Evolutionary conservation across 768 basidiomycete species (phyloP), one percentile per base, ranked within the genome.

Genomic region (Tricholoma flavovirens): DNA sequence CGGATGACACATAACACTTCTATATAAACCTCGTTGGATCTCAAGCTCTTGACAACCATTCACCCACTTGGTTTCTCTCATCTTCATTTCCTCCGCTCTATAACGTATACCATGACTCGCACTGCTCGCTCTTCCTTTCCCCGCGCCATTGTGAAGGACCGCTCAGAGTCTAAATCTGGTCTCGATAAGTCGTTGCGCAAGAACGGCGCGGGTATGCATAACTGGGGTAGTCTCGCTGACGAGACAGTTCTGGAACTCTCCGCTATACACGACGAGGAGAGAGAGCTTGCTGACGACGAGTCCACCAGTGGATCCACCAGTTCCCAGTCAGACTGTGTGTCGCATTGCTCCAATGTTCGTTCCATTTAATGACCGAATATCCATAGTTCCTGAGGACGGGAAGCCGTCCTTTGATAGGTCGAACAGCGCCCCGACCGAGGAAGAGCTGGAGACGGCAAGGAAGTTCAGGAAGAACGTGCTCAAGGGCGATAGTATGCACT

Each of bases 161-260:
- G 89, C 65, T 88, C 88, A 14, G 82, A 86, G 74, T 83, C 85
- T 66, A 88, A 85, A 73, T 81, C 84, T 38, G 92, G 91, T 53
- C 77, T 86, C 56, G 83, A 86, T 77, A 80, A 79, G 64, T 80
- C 79, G 62, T 62, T 87, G 56, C 86, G 84, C 73, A 93, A 93
- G 75, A 77, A 82, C 58, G 93, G 93, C 54, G 84, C 82, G 24
- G 93, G 93, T 32, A 76, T 79, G 7, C 84, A 93, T 73, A 93
- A 90, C 74, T 96, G 93, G 93, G 93, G 93, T 57, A 80, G 78
- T 54, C 68, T 89, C 59, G 72, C 70, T 2, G 76, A 89, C 63
- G 88, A 92, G 73, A 72, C 69, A 38, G 76, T 81, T 58, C 76
- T 80, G 61, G 89, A 88, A 71, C 66, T 68, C 22, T 80, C 77